A percentile compares a stretch with the other conserved stretches of the same genome.
These are phyloP conservation scores for Ophiocordyceps sinensis DNA, from an alignment of 2,329 filamentous ascomycete species.

Conservation along the genomic window DNA sequence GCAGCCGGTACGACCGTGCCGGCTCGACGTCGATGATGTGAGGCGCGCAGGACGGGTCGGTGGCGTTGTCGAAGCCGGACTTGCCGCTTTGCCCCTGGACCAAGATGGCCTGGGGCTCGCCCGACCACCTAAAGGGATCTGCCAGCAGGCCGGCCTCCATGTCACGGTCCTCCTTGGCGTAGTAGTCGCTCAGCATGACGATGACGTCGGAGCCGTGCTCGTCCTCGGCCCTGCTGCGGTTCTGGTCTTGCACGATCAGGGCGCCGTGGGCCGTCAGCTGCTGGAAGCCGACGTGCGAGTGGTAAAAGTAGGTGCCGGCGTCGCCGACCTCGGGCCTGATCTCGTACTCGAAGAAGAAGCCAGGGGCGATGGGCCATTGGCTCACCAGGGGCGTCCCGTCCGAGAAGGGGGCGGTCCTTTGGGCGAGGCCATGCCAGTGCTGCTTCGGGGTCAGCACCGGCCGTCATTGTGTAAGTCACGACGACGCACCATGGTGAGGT, in stretches of 20 bases:
- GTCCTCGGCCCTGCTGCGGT: slow-evolving; percentile 30
- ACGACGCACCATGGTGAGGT: slow-evolving; percentile 35
- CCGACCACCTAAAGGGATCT: slow-evolving; percentile 40
- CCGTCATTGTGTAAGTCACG: not conserved
- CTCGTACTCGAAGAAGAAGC: slow-evolving; percentile 53
- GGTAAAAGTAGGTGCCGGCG: slow-evolving; percentile 52
- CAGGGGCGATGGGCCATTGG: slow-evolving; percentile 51
- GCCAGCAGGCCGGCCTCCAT: slow-evolving; percentile 35
- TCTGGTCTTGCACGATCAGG: slow-evolving; percentile 42
- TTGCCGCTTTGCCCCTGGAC: slow-evolving; percentile 4
- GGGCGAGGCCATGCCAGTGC: slow-evolving; percentile 54
- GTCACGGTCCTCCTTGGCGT: slow-evolving; percentile 32
- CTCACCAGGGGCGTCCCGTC: slow-evolving; percentile 44
- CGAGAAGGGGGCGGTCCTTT: slow-evolving; percentile 44
- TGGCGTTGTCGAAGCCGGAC: not conserved
- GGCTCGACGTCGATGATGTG: slow-evolving; percentile 43
- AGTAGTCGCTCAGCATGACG: slow-evolving; percentile 41
- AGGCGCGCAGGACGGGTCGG: slow-evolving; percentile 13
- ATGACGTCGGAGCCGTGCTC: slow-evolving; percentile 46
- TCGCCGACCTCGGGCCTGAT: slow-evolving; percentile 35
- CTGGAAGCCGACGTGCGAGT: slow-evolving; percentile 51
- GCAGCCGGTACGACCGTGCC: slow-evolving; percentile 43
- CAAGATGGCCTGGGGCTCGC: slow-evolving; percentile 30
- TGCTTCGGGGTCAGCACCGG: slow-evolving; percentile 11
- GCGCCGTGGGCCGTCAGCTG: slow-evolving; percentile 40